phyloP scores from a whole-genome alignment of 2,329 filamentous ascomycete genomes.

The Colletotrichum navitas region DNA sequence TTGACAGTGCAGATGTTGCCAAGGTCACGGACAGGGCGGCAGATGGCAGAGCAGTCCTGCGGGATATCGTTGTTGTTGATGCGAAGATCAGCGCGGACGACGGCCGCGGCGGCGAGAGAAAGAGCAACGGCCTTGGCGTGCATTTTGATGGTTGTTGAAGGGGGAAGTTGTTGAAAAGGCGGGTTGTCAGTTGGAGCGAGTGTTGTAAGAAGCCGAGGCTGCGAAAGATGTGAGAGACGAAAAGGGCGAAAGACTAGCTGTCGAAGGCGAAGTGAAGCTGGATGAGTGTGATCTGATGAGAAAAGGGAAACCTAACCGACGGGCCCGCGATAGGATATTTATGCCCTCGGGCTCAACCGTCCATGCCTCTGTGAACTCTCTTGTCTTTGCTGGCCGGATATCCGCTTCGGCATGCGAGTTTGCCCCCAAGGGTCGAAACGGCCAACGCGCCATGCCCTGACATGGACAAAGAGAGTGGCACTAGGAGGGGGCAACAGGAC shows the following conservation, averaged over 20 bases:
- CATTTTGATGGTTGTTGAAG: slow-evolving; percentile 45
- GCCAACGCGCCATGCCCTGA: slow-evolving; percentile 28
- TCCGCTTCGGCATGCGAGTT: slow-evolving; percentile 30
- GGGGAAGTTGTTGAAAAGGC: not conserved
- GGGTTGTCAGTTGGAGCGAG: slow-evolving; percentile 19
- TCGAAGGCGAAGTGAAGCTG: slow-evolving; percentile 41
- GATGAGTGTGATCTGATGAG: slow-evolving; percentile 37
- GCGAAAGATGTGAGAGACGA: slow-evolving; percentile 19
- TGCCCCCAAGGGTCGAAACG: slow-evolving; percentile 33
- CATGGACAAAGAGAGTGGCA: slow-evolving; percentile 23
- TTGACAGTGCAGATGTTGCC: slow-evolving; percentile 53
- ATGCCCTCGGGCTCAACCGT: slow-evolving; percentile 26
- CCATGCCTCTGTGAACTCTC: slow-evolving; percentile 30
- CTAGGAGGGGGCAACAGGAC: slow-evolving; percentile 22
- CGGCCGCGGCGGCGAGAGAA: slow-evolving; percentile 47
- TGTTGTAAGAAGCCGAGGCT: slow-evolving; percentile 34
- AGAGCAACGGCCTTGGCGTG: slow-evolving; percentile 47
- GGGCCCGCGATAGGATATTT: slow-evolving; percentile 42
- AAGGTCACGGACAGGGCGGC: slow-evolving; percentile 52
- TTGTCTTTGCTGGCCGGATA: slow-evolving; percentile 21
- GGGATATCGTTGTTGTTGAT: slow-evolving; percentile 53
- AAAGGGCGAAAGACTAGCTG: slow-evolving; percentile 40
- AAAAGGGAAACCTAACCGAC: slow-evolving; percentile 7
- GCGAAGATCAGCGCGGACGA: slow-evolving; percentile 51
- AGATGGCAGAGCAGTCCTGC: slow-evolving; percentile 52